Conservation (phyloP, 805 yeast genomes). For the Lipomyces orientalis region DNA sequence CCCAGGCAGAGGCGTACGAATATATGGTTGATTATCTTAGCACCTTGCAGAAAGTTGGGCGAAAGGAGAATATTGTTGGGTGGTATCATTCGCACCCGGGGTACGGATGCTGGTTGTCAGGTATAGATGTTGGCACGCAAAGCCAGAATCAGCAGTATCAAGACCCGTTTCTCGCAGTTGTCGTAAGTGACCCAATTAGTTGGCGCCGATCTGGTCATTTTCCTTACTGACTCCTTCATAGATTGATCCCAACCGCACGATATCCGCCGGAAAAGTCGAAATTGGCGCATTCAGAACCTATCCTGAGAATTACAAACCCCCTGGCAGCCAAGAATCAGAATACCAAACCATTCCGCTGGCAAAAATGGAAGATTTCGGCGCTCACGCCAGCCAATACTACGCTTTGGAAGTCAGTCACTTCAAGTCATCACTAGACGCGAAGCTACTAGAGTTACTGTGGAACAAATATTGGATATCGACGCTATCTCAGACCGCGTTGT, state of each 20-base stretch:
- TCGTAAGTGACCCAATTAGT: conserved; percentile 45
- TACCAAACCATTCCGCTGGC: conserved; percentile 52
- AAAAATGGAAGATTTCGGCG: conserved; percentile 70
- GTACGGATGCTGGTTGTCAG: conserved; percentile 94
- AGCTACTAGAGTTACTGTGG: conserved; percentile 53
- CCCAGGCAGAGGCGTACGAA: conserved; percentile 91
- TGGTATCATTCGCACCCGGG: conserved; percentile 99
- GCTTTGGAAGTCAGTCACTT: conserved; percentile 66
- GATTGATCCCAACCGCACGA: conserved; percentile 77
- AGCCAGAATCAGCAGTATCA: conserved; percentile 81
- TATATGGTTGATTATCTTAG: conserved; percentile 87
- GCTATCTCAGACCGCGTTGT: conserved; percentile 44
- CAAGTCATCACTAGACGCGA: conserved; percentile 57
- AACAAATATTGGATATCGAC: conserved; percentile 56
- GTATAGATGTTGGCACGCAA: conserved; percentile 92
- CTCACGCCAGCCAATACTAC: conserved; percentile 72
- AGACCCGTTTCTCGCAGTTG: conserved; percentile 90
- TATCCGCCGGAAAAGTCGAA: conserved; percentile 67
- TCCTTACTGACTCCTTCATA: not conserved
- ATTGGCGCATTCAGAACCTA: conserved; percentile 89
- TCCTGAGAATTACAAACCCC: conserved; percentile 47
- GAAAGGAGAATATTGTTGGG: conserved; percentile 81
- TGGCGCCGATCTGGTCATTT: not conserved
- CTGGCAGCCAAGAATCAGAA: conserved; percentile 27
- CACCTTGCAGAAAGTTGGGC: conserved; percentile 55